These are phyloP conservation scores for Phyllostachys edulis DNA, from an alignment of 176 grass and related monocot genomes.

Conservation along the genomic window DNA sequence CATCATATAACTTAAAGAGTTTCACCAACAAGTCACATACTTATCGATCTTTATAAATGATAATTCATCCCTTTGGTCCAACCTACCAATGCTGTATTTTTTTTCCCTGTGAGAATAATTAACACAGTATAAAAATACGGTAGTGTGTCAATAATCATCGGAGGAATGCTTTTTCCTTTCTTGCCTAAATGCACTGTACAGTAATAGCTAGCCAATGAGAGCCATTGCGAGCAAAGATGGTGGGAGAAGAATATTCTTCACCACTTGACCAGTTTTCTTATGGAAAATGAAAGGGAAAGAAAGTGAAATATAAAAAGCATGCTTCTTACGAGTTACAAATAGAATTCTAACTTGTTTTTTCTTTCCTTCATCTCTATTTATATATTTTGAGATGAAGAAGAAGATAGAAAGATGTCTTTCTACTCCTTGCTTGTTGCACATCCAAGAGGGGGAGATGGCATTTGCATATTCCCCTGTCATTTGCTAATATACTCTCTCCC, in stretches of 20 bases:
- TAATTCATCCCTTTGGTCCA: too few species aligned
- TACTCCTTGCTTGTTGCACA: background rate
- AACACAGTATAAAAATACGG: background rate
- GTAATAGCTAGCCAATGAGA: background rate
- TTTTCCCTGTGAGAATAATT: background rate
- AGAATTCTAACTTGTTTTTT: background rate
- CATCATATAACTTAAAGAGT: too few species aligned
- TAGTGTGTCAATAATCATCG: background rate
- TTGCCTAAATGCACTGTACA: background rate
- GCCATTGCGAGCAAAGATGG: background rate
- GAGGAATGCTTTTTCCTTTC: background rate
- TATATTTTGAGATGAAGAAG: background rate
- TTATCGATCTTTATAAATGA: too few species aligned
- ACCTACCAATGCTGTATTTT: background rate
- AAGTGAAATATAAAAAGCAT: background rate
- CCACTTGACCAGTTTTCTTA: background rate
- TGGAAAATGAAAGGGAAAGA: background rate
- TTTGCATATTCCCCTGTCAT: background rate
- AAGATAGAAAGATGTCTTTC: background rate
- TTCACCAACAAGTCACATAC: too few species aligned
- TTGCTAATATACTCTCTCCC: too few species aligned
- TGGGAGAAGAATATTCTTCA: background rate
- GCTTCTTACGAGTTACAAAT: background rate
- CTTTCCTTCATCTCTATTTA: background rate
- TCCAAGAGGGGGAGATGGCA: background rate